Conservation (phyloP, 2,329 filamentous ascomycete species). For the Pseudogymnoascus sp. region DNA sequence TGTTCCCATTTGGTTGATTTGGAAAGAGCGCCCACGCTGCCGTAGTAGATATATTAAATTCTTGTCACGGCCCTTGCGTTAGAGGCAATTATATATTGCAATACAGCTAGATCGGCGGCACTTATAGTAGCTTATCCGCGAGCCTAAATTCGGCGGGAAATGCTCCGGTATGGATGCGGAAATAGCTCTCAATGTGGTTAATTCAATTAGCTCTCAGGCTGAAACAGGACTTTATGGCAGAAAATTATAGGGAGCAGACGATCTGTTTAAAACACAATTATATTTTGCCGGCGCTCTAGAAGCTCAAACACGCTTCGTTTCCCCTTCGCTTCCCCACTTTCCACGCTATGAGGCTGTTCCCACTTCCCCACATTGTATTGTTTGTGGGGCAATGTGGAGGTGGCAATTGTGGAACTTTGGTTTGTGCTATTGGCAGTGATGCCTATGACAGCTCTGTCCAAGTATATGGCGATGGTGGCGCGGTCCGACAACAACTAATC, state of each 20-base stretch:
- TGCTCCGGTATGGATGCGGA: constrained; percentile 1
- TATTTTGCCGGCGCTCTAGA: neutral
- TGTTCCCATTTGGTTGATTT: constrained; percentile 15
- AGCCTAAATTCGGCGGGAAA: constrained; percentile 5
- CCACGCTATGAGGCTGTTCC: neutral
- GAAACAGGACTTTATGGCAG: neutral
- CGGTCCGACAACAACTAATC: neutral
- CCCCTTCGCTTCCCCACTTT: constrained; percentile 2
- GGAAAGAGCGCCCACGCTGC: constrained; percentile 25
- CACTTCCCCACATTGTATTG: constrained; percentile 8
- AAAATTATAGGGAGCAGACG: neutral
- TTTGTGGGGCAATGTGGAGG: neutral
- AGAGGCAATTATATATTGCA: neutral
- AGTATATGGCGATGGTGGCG: neutral
- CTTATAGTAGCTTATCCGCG: constrained; percentile 2
- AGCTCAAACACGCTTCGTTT: constrained; percentile 2
- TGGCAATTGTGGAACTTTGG: neutral
- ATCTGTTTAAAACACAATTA: constrained; percentile 2
- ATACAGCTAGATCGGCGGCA: neutral
- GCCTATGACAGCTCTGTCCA: neutral
- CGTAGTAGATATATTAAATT: constrained; percentile 25
- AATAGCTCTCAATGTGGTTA: constrained; percentile 1
- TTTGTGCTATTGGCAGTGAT: neutral
- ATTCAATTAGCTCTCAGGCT: neutral
- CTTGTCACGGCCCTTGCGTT: constrained; percentile 14